Conservation (phyloP, 805 yeast species). For the Candida michaelii region DNA sequence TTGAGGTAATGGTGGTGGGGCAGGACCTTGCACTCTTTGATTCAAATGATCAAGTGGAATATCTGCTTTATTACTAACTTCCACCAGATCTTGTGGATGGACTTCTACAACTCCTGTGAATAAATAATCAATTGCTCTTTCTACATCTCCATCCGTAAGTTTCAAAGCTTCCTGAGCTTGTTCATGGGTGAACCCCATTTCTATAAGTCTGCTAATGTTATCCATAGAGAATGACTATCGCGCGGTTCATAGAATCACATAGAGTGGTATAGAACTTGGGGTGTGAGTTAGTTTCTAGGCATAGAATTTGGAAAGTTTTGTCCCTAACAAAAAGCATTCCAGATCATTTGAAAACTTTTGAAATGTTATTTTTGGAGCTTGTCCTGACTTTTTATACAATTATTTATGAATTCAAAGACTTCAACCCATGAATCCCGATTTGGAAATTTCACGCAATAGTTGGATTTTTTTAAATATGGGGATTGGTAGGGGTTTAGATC, state of each 20-base stretch:
- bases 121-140: constrained; percentile 31
- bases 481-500: no score
- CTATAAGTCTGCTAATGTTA: constrained; percentile 13
- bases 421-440: no score
- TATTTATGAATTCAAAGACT: no score
- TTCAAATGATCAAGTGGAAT: constrained; percentile 1
- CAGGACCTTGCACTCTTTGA: background rate
- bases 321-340: no score
- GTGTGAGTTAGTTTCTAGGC: background rate
- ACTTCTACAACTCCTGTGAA: constrained; percentile 21
- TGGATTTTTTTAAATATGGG: no score
- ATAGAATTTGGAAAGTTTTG: no score
- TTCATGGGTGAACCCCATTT: constrained; percentile 42
- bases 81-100: constrained; percentile 21
- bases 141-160: constrained; percentile 23
- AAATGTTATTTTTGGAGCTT: no score
- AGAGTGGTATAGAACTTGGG: background rate
- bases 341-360: no score
- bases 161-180: constrained; percentile 40
- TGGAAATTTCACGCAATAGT: no score
- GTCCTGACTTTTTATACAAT: no score
- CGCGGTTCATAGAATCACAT: no score
- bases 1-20: constrained; percentile 2
- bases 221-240: constrained; percentile 6
- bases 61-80: constrained; percentile 13